Base-by-base conservation (phyloP, 805 yeast genomes). In the Maudiozyma pseudohumilis region DNA sequence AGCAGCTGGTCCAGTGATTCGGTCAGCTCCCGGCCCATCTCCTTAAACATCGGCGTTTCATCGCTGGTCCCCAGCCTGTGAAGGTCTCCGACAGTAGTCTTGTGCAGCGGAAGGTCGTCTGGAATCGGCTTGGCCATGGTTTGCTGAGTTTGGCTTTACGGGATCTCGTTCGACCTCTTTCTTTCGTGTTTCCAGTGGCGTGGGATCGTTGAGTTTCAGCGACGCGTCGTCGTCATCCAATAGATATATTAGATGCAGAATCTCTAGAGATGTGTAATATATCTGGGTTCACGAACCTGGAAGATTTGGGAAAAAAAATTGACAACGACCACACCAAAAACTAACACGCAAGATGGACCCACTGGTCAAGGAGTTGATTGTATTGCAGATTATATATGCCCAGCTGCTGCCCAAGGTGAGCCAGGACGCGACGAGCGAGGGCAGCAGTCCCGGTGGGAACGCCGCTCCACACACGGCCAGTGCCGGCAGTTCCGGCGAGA, bases 381-480 rank as follows among this genome's bases (percentile, higher is more conserved):
- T 58, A 29, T 45, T 58, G 29, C 60, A 56, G 34, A 46, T 54
- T 27, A 50, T 58, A 25, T 55, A 55, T 40, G 41, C 48, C 4
- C 38, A 52, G 18, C 39, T 58, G 20, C 40, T 47, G 12, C 38
- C 43, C 2, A 40, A 43, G 25, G 32, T 39, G 7, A 35, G 18
- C 15, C 38, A 42, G 30, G 42, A 42, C 12, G 12, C 30, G 13
- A 23, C 16, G 6, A 23, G 17, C 5, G 23, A 19, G 15, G 20
- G 15, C 20, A 12, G 22, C 23, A 17, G 13, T 29, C 5, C n/a
- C 15, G 15, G 13, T 19, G 12, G 21, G n/a, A n/a, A n/a, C n/a
- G n/a, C n/a, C n/a, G n/a, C n/a, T n/a, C n/a, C n/a, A n/a, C n/a
- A n/a, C n/a, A n/a, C n/a, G n/a, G 25, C 11, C 25, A 23, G 11